These are phyloP conservation scores for Candida hispaniensis DNA, from an alignment of 805 yeast species.

Conservation along the genomic window DNA sequence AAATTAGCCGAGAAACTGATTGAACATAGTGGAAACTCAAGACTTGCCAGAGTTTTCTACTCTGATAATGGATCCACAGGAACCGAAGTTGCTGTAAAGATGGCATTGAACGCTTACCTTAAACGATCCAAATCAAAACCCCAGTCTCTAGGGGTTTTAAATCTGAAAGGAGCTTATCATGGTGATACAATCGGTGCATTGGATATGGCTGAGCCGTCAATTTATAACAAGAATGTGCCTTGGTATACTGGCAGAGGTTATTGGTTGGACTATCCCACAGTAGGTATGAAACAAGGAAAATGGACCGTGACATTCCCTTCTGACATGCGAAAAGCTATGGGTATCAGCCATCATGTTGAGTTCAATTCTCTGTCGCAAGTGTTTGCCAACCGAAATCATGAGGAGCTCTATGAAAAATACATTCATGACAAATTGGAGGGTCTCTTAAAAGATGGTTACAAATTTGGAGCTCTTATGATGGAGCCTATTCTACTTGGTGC, in stretches of 20 bases:
- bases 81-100: slow-evolving; percentile 24
- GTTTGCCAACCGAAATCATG: slow-evolving; percentile 17
- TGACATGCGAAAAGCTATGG: slow-evolving; percentile 11
- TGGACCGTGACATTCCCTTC: slow-evolving; percentile 21
- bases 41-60: slow-evolving; percentile 21
- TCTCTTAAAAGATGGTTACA: slow-evolving; percentile 17
- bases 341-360: slow-evolving; percentile 3
- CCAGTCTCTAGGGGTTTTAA: slow-evolving; percentile 20
- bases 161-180: slow-evolving; percentile 23
- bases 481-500: slow-evolving; percentile 25
- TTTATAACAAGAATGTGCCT: slow-evolving; percentile 21
- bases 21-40: slow-evolving; percentile 17
- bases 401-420: slow-evolving; percentile 16
- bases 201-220: slow-evolving; percentile 24
- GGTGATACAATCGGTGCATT: slow-evolving; percentile 25
- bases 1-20: slow-evolving; percentile 20
- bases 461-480: slow-evolving; percentile 24
- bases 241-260: slow-evolving; percentile 23
- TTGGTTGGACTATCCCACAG: slow-evolving; percentile 24
- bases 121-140: slow-evolving; percentile 16
- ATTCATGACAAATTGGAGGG: slow-evolving; percentile 16
- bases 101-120: slow-evolving; percentile 22
- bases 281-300: slow-evolving; percentile 19
- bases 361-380: slow-evolving; percentile 18
- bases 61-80: slow-evolving; percentile 26